Evolutionary conservation across 1,139 yeast genomes (phyloP).

Genomic region (Pichia sp.): DNA sequence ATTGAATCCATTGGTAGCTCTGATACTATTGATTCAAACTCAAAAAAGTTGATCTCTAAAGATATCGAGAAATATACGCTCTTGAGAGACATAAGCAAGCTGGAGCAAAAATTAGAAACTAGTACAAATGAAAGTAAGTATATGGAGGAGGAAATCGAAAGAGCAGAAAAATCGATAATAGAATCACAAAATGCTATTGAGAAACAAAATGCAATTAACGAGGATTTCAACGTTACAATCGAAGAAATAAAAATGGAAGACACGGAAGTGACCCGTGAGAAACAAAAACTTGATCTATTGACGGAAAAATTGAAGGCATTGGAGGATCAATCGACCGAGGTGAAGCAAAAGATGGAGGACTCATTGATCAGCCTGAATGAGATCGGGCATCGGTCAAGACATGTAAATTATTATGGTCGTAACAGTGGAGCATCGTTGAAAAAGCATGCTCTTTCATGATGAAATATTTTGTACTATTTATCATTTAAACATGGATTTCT

Average conservation of each 20-base stretch:
- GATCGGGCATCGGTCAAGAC: conserved; percentile 14
- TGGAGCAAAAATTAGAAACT: conserved; percentile 38
- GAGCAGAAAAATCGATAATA: conserved; percentile 52
- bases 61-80: conserved; percentile 34
- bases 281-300: background rate
- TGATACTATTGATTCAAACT: background rate
- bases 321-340: background rate
- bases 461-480: background rate
- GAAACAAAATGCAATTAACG: conserved; percentile 8
- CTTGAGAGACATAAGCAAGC: conserved; percentile 40
- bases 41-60: conserved; percentile 31
- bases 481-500: no score
- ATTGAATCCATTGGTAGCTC: conserved; percentile 1
- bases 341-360: conserved; percentile 4
- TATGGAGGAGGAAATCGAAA: conserved; percentile 59
- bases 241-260: conserved; percentile 11
- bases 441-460: conserved; percentile 2
- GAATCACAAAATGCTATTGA: conserved; percentile 38
- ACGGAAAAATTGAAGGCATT: background rate
- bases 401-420: conserved; percentile 13
- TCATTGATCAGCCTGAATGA: conserved; percentile 8
- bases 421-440: conserved; percentile 1
- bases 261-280: conserved; percentile 5
- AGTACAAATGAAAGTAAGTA: conserved; percentile 56
- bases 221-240: background rate